phyloP scores from a whole-genome alignment of 2,329 filamentous ascomycete genomes.

The Colletotrichum gloeosporioides region DNA sequence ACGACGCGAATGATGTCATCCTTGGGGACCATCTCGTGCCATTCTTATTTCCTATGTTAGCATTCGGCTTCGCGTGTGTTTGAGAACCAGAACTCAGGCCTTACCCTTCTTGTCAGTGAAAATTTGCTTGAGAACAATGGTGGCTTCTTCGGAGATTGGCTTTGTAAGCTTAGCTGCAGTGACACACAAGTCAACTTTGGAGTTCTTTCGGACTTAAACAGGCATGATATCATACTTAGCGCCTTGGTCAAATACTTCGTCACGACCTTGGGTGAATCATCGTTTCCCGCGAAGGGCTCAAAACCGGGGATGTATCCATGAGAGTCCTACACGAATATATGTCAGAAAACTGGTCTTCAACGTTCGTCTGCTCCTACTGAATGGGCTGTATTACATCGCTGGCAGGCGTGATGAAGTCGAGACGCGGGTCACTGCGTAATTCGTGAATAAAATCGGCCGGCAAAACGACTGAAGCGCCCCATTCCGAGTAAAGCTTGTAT shows the following conservation, averaged over 20 bases:
- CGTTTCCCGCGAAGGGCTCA: not conserved
- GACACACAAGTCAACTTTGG: not conserved
- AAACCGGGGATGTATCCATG: conserved; percentile 2
- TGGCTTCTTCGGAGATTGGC: conserved; percentile 1
- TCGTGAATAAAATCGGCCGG: not conserved
- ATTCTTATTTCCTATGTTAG: not conserved
- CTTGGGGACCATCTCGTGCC: conserved; percentile 15
- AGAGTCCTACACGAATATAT: not conserved
- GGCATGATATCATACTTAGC: not conserved
- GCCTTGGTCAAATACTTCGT: conserved; percentile 5
- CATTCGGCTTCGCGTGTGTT: not conserved
- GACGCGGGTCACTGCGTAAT: not conserved
- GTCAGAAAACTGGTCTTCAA: not conserved
- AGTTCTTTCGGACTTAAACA: not conserved
- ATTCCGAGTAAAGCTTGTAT: not conserved
- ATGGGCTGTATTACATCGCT: not conserved
- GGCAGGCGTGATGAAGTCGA: not conserved
- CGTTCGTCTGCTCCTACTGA: not conserved
- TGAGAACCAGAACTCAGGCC: accelerated
- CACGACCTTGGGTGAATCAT: not conserved
- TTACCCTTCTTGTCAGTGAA: not conserved
- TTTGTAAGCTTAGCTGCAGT: conserved; percentile 1
- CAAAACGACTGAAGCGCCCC: not conserved
- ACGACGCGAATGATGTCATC: conserved; percentile 12
- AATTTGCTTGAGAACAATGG: not conserved